Evolutionary conservation across 2,329 filamentous ascomycete genomes (phyloP), one percentile per base, ranked within the genome.

Genomic region (Hymenoscyphus albidus): DNA sequence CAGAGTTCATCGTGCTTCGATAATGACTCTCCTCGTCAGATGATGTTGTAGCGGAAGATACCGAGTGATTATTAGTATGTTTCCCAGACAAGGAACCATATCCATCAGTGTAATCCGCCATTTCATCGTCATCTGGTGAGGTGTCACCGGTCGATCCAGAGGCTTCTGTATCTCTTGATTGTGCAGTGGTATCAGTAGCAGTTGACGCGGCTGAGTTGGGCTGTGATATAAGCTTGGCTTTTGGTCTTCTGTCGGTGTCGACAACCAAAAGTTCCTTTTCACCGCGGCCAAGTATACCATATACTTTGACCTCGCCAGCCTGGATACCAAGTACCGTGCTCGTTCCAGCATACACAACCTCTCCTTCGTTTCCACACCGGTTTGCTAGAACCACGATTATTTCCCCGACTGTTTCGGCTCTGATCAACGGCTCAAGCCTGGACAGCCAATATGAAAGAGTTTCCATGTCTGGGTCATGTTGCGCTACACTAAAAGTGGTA

Each of bases 371-470:
- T 0, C 91, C 91, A 38, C 82, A 84, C 2, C 91, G 82, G 73
- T 95, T 94, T 56, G 85, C 86, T 68, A 93, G 83, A 0, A 93
- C 81, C 0, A 93, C 80, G 44, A 91, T 85, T 18, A 89, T 82
- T 64, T 91, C 88, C 0, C 85, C 81, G 0, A 80, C 71, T 0
- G 67, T 77, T 1, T 86, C 80, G 0, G 77, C 72, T 10, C 82
- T 78, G 38, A 88, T 85, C 0, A 89, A 62, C 0, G 91, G 91
- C 63, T 89, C 86, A 3, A 94, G 80, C 0, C 91, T 82, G 18
- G 85, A 83, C 0, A 92, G 79, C 91, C 91, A 94, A 71, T 94
- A 94, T 0, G 85, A 83, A 9, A 94, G 74, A 0, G 90, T 92
- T 31, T 91, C 85, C 77, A 90, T 82, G 68, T 93, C 90, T 0